These are phyloP conservation scores for Colletotrichum agaves DNA, from an alignment of 2,329 filamentous ascomycete species.

Conservation along the genomic window DNA sequence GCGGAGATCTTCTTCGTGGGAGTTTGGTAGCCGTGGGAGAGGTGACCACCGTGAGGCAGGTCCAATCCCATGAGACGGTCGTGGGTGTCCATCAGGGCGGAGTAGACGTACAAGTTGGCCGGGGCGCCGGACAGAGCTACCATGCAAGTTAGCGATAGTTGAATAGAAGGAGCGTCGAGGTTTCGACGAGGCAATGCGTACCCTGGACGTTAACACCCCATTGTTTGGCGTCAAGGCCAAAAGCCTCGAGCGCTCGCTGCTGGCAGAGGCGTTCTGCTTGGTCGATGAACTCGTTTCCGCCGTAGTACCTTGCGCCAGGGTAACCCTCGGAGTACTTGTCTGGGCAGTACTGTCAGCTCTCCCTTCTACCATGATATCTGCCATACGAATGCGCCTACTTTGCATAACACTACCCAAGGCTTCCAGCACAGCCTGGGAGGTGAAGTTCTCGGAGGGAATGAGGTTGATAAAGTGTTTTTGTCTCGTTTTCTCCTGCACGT, in stretches of 20 bases:
- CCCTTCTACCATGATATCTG: background rate
- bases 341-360: slow-evolving; percentile 52
- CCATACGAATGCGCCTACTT: slow-evolving; percentile 66
- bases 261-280: slow-evolving; percentile 90
- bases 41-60: slow-evolving; percentile 93
- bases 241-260: slow-evolving; percentile 87
- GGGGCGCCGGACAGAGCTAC: slow-evolving; percentile 79
- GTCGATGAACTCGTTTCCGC: slow-evolving; percentile 96
- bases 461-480: slow-evolving; percentile 99
- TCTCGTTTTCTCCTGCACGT: slow-evolving; percentile 83
- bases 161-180: background rate
- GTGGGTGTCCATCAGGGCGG: slow-evolving; percentile 89
- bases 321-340: slow-evolving; percentile 99
- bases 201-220: slow-evolving; percentile 96
- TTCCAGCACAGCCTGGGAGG: slow-evolving; percentile 91
- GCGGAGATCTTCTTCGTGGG: slow-evolving; percentile 96
- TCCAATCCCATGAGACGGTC: slow-evolving; percentile 98
- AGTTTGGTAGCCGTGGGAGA: slow-evolving; percentile 97
- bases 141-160: slow-evolving; percentile 33
- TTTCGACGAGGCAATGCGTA: background rate
- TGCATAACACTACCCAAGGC: slow-evolving; percentile 95
- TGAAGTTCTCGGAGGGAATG: slow-evolving; percentile 96
- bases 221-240: slow-evolving; percentile 82
- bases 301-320: slow-evolving; percentile 95
- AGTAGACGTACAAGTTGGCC: slow-evolving; percentile 93